A percentile compares a stretch with the other conserved stretches of the same genome.
phyloP scores from a whole-genome alignment of 164 flowering plant genomes.

The Magnolia sinica region DNA sequence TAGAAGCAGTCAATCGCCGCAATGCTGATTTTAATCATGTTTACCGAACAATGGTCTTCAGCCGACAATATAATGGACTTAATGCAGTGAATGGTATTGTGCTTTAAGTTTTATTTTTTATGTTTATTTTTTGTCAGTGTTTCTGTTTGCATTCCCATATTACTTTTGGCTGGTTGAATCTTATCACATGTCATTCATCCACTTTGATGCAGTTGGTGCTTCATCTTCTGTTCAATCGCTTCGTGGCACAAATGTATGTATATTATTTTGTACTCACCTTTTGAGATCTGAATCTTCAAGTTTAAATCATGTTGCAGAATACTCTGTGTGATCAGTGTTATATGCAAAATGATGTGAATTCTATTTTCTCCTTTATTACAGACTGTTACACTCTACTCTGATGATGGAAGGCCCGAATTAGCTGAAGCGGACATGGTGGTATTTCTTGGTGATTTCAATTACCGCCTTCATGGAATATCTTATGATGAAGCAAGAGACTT shows the following conservation, averaged over 20 bases:
- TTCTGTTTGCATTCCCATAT: too few species aligned
- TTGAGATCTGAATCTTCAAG: not conserved
- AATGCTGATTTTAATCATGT: slow-evolving; percentile 97
- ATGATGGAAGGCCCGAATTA: slow-evolving; percentile 69
- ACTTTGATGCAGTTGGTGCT: slow-evolving; percentile 65
- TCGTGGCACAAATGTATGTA: slow-evolving; percentile 60
- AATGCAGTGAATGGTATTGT: slow-evolving; percentile 67
- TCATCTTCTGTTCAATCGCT: slow-evolving; percentile 52
- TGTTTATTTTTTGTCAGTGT: not conserved
- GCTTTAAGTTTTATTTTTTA: not conserved
- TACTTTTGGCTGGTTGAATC: slow-evolving; percentile 40
- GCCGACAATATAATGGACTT: slow-evolving; percentile 51
- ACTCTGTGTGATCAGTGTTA: not conserved
- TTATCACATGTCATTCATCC: slow-evolving; percentile 39
- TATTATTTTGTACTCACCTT: not conserved
- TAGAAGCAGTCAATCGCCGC: slow-evolving; percentile 93
- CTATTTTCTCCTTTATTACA: slow-evolving; percentile 17
- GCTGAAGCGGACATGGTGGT: slow-evolving; percentile 92
- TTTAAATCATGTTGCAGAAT: not conserved
- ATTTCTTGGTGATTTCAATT: slow-evolving; percentile 92
- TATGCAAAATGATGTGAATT: not conserved
- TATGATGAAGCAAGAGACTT: slow-evolving; percentile 98
- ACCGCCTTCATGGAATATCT: slow-evolving; percentile 87
- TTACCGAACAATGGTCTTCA: slow-evolving; percentile 69
- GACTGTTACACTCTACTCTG: slow-evolving; percentile 37